Evolutionary conservation across 176 grass and related monocot species (phyloP).

Genomic region (Tuctoria greenei): DNA sequence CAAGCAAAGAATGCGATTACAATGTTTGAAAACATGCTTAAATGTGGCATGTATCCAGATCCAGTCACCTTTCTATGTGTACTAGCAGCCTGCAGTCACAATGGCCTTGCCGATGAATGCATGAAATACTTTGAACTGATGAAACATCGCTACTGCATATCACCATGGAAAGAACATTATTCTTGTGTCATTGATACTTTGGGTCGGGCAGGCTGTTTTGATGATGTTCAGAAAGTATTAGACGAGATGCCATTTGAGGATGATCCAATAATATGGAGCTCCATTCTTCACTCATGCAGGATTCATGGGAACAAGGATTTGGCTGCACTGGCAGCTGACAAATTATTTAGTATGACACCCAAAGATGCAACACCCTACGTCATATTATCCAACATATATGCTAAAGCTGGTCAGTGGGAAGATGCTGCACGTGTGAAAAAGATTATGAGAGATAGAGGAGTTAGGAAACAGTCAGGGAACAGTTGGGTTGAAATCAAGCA

Average conservation of each 20-base stretch:
- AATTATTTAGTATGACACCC: conserved; percentile 59
- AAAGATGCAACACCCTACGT: conserved; percentile 67
- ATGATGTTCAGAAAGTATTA: conserved; percentile 66
- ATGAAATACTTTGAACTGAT: conserved; percentile 68
- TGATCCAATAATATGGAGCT: conserved; percentile 79
- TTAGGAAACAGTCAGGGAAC: conserved; percentile 71
- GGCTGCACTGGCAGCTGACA: conserved; percentile 68
- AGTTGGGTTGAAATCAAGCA: conserved; percentile 95
- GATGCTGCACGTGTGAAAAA: conserved; percentile 72
- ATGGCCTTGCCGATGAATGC: conserved; percentile 71
- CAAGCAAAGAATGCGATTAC: conserved; percentile 63
- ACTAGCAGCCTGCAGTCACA: conserved; percentile 76
- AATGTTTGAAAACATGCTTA: conserved; percentile 75
- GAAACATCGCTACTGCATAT: conserved; percentile 51
- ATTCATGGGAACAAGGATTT: conserved; percentile 79
- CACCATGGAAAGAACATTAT: conserved; percentile 79
- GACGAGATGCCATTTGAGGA: conserved; percentile 59
- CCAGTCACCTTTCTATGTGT: conserved; percentile 77
- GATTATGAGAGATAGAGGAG: conserved; percentile 71
- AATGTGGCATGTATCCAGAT: conserved; percentile 60
- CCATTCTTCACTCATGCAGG: conserved; percentile 83
- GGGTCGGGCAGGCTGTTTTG: conserved; percentile 62
- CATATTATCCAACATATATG: conserved; percentile 85
- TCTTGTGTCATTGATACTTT: conserved; percentile 73
- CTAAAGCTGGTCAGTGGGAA: conserved; percentile 80